Conservation (phyloP, 495 filamentous ascomycete genomes). For the Trichoderma asperelloides region DNA sequence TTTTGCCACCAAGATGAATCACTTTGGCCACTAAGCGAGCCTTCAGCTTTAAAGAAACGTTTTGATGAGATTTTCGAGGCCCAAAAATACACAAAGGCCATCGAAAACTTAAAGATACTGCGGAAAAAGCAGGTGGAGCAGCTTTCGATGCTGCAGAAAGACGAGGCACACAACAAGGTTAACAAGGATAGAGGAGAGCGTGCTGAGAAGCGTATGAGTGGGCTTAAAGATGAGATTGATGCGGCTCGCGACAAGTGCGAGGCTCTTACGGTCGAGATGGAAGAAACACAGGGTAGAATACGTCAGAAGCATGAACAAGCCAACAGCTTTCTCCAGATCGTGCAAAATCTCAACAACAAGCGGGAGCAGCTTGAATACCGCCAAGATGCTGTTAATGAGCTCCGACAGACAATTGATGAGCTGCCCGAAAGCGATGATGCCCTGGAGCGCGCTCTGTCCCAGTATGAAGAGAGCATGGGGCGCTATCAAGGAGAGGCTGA, state of each 20-base stretch:
- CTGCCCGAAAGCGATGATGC: conserved; percentile 71
- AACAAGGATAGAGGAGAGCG: conserved; percentile 79
- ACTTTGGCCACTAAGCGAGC: conserved; percentile 94
- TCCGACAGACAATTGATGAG: conserved; percentile 62
- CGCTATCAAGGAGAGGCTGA: conserved; percentile 56
- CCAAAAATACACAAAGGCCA: conserved; percentile 90
- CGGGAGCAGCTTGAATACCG: conserved; percentile 53
- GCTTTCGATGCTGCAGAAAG: conserved; percentile 57
- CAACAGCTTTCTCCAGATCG: conserved; percentile 37
- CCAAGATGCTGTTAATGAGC: conserved; percentile 53
- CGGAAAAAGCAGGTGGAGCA: conserved; percentile 76
- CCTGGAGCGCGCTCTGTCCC: conserved; percentile 63
- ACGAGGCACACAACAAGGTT: conserved; percentile 67
- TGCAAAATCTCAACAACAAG: conserved; percentile 67
- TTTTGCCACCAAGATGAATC: conserved; percentile 99
- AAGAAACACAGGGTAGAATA: conserved; percentile 32
- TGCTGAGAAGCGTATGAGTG: conserved; percentile 51
- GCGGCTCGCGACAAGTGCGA: conserved; percentile 47
- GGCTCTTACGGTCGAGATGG: conserved; percentile 41
- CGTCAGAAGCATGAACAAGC: conserved; percentile 34
- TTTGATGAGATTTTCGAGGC: conserved; percentile 99
- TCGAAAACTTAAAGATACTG: conserved; percentile 81
- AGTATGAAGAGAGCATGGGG: conserved; percentile 68
- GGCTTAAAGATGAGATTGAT: conserved; percentile 68
- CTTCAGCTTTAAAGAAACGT: conserved; percentile 70